Evolutionary conservation across 495 filamentous ascomycete genomes (phyloP), one percentile per base, ranked within the genome.

Genomic region (Hyaloscypha hepaticicola): DNA sequence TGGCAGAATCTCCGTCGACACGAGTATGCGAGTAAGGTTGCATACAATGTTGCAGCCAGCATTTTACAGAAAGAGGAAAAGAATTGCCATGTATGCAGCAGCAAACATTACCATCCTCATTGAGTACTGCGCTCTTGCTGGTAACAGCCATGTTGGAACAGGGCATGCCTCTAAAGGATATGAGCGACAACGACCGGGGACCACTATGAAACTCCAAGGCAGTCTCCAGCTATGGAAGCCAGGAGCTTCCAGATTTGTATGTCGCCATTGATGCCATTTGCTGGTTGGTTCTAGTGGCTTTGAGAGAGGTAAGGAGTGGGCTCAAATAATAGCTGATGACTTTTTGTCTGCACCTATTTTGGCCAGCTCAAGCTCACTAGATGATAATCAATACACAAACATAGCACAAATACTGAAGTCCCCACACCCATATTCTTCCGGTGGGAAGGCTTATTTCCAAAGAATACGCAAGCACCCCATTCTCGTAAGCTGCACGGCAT

Each of bases 281-380:
- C 22, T 64, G 38, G 16, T 56, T 61, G 16, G 66, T 55, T 6
- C 48, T 21, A 1, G 68, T 78, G 34, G 84, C 78, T n/a, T 80
- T 80, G 53, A 82, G 73, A 14, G 75, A 76, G 21, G 81, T 72
- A 21, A 84, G 67, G 69, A 85, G 78, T 1, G 75, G 74, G 12
- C 79, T 77, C 68, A 86, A 78, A 65, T 83, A 86, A 69, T 85
- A 85, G 12, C 79, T 82, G 21, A 83, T 77, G 49, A 83, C 75
- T 31, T 73, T 76, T 22, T 88, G 88, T 19, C 87, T 87, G 61
- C 38, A 45, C 38, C 38, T 45, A 45, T 80, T 79, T 72, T 85
- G 86, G 63, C 85, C 83, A 41, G 19, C 71, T 4, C 65, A 58
- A 70, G 66, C 55, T 50, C 49, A 67, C 45, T 61, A 45, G 28